Percentiles rank a stretch among this genome's conserved stretches.
These are phyloP conservation scores for Penicillium canariense DNA, from an alignment of 495 filamentous ascomycete genomes.

Conservation along the genomic window DNA sequence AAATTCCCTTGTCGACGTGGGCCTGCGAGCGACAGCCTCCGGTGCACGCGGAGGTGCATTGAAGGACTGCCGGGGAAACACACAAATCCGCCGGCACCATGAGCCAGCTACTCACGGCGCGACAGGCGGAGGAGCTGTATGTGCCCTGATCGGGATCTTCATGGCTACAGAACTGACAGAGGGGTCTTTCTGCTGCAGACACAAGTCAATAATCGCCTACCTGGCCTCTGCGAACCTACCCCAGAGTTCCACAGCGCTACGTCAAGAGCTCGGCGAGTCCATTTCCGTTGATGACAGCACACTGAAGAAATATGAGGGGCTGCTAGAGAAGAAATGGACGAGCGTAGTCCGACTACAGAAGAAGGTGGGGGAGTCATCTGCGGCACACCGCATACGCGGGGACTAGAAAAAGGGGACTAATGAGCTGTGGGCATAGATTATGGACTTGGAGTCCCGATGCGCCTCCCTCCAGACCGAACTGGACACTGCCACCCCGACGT, in stretches of 20 bases:
- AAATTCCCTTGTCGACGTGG: not conserved
- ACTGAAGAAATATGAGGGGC: conserved; percentile 81
- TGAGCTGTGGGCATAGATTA: conserved; percentile 76
- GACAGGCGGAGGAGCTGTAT: conserved; percentile 90
- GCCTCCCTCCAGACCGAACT: conserved; percentile 71
- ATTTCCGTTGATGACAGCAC: conserved; percentile 68
- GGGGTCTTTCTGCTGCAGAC: conserved; percentile 56
- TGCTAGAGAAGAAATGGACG: conserved; percentile 97
- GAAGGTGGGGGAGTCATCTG: conserved; percentile 70
- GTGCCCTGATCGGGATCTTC: conserved; percentile 25
- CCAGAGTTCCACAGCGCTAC: conserved; percentile 60
- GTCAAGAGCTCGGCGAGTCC: conserved; percentile 50
- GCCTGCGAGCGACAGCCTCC: conserved; percentile 10
- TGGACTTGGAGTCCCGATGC: conserved; percentile 80
- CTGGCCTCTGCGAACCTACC: conserved; percentile 64
- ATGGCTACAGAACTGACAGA: conserved; percentile 36
- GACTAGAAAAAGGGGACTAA: not conserved
- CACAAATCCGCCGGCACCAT: conserved; percentile 45
- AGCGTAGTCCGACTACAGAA: conserved; percentile 79
- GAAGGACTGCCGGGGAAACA: conserved; percentile 17
- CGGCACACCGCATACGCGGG: conserved; percentile 49
- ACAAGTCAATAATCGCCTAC: conserved; percentile 88
- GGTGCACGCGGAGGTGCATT: conserved; percentile 24
- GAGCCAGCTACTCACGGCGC: conserved; percentile 72
- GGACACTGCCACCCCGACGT: conserved; percentile 73